Base-by-base conservation (phyloP, 2,329 filamentous ascomycete species). In the Fusarium sublunatum region DNA sequence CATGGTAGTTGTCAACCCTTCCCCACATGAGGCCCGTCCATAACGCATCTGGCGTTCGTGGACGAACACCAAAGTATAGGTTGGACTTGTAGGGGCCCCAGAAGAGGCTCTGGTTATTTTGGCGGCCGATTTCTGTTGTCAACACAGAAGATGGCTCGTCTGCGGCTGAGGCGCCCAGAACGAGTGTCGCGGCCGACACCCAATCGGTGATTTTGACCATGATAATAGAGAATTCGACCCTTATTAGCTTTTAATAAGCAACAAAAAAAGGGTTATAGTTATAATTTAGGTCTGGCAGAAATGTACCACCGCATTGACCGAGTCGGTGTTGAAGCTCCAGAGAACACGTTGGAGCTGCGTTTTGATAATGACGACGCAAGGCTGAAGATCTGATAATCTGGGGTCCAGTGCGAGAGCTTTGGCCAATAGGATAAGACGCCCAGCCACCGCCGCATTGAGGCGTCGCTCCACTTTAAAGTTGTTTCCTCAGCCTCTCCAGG, bases 71-170 rank as follows among this genome's bases (percentile, higher is more conserved):
- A 80, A 98, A 98, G 78, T 97, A 98, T 40, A 98, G 78, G 72
- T 97, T 97, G 0, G 94, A 91, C 68, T 92, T 87, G 79, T 98
- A 99, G 2, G 95, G 92, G 1, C 95, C 95, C 95, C 95, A 99
- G 80, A 98, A 83, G 69, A 99, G 82, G 72, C 90, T 94, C 72
- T 96, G 85, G 76, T 98, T 97, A 72, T 86, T 86, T 61, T 81
- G 74, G 12, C 82, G 82, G 31, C 77, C 80, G 58, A 85, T 77
- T 70, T 86, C 83, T 61, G 74, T 76, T 39, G 77, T 79, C 34
- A 85, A 72, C 50, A 84, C 76, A 11, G 68, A 65, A 38, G 76
- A 75, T 40, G 72, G 63, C 49, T 72, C 71, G 8, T 71, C 70
- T 25, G 63, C 58, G 40, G 73, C 75, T 29, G 69, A 57, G 25